These are phyloP conservation scores for Nicotiana noctiflora DNA, from an alignment of 257 asterid genomes.

Conservation along the genomic window DNA sequence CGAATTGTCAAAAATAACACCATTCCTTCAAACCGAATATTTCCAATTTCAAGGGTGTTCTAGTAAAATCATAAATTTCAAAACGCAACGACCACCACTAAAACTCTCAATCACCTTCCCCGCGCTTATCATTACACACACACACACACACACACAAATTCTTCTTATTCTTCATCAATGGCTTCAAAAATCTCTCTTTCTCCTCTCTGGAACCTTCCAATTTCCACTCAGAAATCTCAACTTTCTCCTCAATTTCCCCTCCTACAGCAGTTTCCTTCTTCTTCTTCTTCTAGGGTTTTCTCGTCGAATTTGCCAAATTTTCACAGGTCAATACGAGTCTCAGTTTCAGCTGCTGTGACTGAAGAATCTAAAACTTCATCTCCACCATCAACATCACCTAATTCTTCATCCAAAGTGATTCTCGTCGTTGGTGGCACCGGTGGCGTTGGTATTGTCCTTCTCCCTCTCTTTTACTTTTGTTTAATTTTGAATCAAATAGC, in stretches of 20 bases:
- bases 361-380: slow-evolving; percentile 18
- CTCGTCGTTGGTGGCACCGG: slow-evolving; percentile 95
- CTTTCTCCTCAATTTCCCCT: slow-evolving; percentile 10
- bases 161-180: slow-evolving; percentile 24
- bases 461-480: background rate
- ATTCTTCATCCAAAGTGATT: slow-evolving; percentile 62
- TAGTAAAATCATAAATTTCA: background rate
- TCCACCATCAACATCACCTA: background rate
- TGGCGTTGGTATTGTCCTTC: slow-evolving; percentile 64
- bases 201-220: slow-evolving; percentile 31
- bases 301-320: background rate
- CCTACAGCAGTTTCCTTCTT: slow-evolving; percentile 21
- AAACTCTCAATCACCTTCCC: background rate
- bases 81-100: background rate
- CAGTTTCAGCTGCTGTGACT: slow-evolving; percentile 10
- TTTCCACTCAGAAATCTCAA: slow-evolving; percentile 25
- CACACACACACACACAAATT: background rate
- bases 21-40: no score
- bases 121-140: background rate
- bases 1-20: no score
- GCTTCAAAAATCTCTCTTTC: slow-evolving; percentile 44
- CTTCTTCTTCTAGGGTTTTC: background rate
- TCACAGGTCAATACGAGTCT: slow-evolving; percentile 12
- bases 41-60: background rate
- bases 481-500: background rate